Evolutionary conservation across 2,329 filamentous ascomycete species (phyloP), one percentile per base, ranked within the genome.

Genomic region (Fusarium anguioides): DNA sequence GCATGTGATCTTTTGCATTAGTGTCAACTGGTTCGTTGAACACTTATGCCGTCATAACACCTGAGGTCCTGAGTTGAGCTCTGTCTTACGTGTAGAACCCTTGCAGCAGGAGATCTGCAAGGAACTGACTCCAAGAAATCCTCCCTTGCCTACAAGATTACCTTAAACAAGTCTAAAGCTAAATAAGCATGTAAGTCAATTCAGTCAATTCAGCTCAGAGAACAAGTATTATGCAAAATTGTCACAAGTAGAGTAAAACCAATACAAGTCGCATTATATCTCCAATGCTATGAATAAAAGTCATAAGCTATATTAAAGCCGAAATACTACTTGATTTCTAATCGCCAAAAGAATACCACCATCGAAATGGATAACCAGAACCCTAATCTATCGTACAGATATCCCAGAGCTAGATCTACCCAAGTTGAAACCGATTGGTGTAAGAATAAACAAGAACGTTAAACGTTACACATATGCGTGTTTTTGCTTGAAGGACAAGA

Each of bases 371-470:
- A 54, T 36, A 45, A 44, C 61, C 52, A 27, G 47, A 50, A 11
- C 47, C 52, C 66, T 58, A 59, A 41, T 60, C 62, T 52, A 58
- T 56, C 61, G 18, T 27, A 50, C 37, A 48, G 60, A 65, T 54
- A 51, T 60, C 47, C 41, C 42, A 65, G 50, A 61, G 42, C 65
- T 11, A 49, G 39, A 57, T 44, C 47, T 35, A 26, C 27, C 65
- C 49, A 63, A 56, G 26, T 36, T 60, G 20, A 48, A 33, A 31
- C 50, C 55, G 54, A 68, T 26, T 44, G 65, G 54, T 65, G 64
- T 53, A 68, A 69, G 45, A 69, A 69, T 69, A 36, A 69, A 69
- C 66, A 63, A 69, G 65, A 69, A 69, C 61, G 66, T 69, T 64
- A 67, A 63, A 55, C 61, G 52, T 69, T 59, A 69, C 57, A 49